phyloP scores from a whole-genome alignment of 2,329 filamentous ascomycete species.

The Calonectria montana region DNA sequence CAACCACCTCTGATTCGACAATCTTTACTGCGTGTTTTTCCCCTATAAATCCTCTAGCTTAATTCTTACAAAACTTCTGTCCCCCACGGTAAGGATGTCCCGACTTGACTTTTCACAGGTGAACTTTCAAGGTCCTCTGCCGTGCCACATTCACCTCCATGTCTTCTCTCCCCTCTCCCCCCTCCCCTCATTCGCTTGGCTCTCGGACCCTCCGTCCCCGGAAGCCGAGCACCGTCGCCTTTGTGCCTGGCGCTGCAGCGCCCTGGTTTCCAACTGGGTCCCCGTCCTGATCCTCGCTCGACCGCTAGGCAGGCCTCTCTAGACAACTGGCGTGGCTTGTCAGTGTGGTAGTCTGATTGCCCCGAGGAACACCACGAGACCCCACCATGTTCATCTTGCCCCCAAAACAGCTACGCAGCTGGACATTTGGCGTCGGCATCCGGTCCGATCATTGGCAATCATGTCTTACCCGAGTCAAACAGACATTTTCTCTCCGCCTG shows the following conservation, averaged over 20 bases:
- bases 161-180: slow-evolving; percentile 26
- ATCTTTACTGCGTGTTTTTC: slow-evolving; percentile 1
- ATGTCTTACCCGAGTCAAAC: not conserved
- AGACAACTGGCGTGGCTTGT: slow-evolving; percentile 9
- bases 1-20: slow-evolving; percentile 1
- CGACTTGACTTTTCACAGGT: not conserved
- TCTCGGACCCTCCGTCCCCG: slow-evolving; percentile 22
- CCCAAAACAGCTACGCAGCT: not conserved
- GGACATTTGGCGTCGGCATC: not conserved
- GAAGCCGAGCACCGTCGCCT: slow-evolving; percentile 36
- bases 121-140: slow-evolving; percentile 8
- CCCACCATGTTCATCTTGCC: not conserved
- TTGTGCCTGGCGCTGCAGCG: not conserved
- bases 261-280: not conserved
- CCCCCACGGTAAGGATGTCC: not conserved
- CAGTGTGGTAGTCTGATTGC: slow-evolving; percentile 9
- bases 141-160: slow-evolving; percentile 13
- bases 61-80: not conserved
- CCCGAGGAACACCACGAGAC: not conserved
- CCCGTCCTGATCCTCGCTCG: slow-evolving; percentile 1
- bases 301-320: not conserved
- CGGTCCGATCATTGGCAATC: not conserved
- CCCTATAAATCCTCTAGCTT: not conserved
- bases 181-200: not conserved
- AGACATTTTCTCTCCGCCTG: not conserved